phyloP scores from a whole-genome alignment of 2,329 filamentous ascomycete genomes.

The Sporothrix sp. region DNA sequence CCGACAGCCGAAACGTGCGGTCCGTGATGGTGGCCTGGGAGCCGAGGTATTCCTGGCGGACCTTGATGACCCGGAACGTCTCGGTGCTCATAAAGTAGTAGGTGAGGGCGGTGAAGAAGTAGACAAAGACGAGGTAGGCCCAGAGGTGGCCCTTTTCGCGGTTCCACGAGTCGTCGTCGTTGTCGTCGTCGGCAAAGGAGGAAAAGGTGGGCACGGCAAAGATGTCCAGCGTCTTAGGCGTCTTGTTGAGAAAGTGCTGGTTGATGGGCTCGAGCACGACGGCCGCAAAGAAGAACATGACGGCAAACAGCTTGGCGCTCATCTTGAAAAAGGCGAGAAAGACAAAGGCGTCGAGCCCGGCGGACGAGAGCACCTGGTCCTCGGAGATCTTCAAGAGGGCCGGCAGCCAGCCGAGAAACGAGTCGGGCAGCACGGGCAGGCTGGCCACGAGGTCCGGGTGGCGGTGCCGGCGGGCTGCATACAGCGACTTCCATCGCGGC shows the following conservation, averaged over 20 bases:
- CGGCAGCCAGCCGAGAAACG: slow-evolving; percentile 88
- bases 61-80: slow-evolving; percentile 74
- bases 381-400: slow-evolving; percentile 76
- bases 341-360: slow-evolving; percentile 67
- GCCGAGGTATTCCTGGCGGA: slow-evolving; percentile 84
- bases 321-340: slow-evolving; percentile 96
- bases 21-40: slow-evolving; percentile 94
- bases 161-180: slow-evolving; percentile 26
- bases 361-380: slow-evolving; percentile 78
- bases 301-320: slow-evolving; percentile 70
- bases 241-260: slow-evolving; percentile 43
- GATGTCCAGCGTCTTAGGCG: not conserved
- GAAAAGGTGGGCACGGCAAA: not conserved
- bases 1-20: slow-evolving; percentile 81
- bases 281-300: slow-evolving; percentile 73
- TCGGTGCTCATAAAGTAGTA: slow-evolving; percentile 75
- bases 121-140: slow-evolving; percentile 92
- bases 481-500: slow-evolving; percentile 84
- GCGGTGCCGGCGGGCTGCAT: slow-evolving; percentile 71
- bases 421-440: slow-evolving; percentile 72
- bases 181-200: slow-evolving; percentile 11
- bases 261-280: slow-evolving; percentile 81
- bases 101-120: slow-evolving; percentile 76
- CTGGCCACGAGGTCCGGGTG: slow-evolving; percentile 42
- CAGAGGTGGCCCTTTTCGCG: slow-evolving; percentile 56